Conservation (phyloP, 768 basidiomycete genomes). For the Mycena leptocephala region DNA sequence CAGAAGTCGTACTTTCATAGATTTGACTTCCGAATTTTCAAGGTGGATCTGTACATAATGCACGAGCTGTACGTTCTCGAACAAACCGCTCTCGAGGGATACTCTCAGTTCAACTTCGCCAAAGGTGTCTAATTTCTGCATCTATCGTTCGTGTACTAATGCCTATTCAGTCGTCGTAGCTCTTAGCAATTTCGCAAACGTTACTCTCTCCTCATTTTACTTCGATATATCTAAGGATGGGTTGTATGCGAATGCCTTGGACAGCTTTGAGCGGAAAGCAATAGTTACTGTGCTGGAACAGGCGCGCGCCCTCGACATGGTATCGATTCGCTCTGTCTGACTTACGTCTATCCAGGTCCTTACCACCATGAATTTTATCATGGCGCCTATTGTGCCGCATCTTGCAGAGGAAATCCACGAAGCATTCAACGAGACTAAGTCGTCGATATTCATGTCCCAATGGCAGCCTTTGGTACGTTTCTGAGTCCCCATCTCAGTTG, state of each 20-base stretch:
- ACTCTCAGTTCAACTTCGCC: constrained; percentile 84
- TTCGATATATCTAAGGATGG: constrained; percentile 94
- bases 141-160: constrained; percentile 19
- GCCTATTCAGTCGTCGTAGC: constrained; percentile 74
- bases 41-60: constrained; percentile 93
- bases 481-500: too few relatives aligned
- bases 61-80: constrained; percentile 87
- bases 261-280: constrained; percentile 71
- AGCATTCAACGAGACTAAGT: constrained; percentile 51
- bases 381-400: constrained; percentile 92
- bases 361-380: constrained; percentile 74
- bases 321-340: background rate
- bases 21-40: background rate
- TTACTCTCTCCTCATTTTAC: constrained; percentile 91
- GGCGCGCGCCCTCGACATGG: constrained; percentile 55
- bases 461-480: constrained; percentile 80
- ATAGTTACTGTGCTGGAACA: constrained; percentile 82
- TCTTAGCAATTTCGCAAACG: constrained; percentile 84
- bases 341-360: constrained; percentile 67
- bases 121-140: constrained; percentile 67
- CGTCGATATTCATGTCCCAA: constrained; percentile 79
- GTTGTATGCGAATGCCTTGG: constrained; percentile 79
- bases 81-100: constrained; percentile 75
- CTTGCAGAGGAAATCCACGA: constrained; percentile 91
- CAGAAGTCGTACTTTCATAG: background rate